Conservation (phyloP, 2,329 filamentous ascomycete species). For the Trichoderma semiorbis region DNA sequence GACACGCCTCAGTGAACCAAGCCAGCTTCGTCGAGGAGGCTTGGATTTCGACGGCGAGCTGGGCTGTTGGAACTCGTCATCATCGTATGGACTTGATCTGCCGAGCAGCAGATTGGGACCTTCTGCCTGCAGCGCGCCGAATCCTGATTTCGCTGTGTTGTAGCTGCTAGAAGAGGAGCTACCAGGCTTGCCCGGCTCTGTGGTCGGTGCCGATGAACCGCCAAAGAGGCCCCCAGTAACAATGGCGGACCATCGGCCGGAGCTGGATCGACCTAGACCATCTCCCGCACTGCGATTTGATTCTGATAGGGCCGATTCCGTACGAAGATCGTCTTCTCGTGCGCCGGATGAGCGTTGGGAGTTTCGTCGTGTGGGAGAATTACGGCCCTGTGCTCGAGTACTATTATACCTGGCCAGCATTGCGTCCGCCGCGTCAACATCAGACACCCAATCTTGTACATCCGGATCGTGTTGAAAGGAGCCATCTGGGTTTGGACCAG, state of each 20-base stretch:
- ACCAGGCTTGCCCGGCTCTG: conserved; percentile 34
- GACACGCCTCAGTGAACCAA: conserved; percentile 65
- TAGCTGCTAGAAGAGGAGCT: conserved; percentile 46
- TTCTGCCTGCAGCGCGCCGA: conserved; percentile 50
- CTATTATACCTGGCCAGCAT: conserved; percentile 46
- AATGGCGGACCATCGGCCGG: conserved; percentile 35
- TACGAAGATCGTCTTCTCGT: conserved; percentile 49
- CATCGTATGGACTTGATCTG: conserved; percentile 27
- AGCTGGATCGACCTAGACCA: conserved; percentile 36
- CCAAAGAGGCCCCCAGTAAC: conserved; percentile 26
- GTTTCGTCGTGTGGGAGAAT: conserved; percentile 38
- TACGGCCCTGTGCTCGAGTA: conserved; percentile 30
- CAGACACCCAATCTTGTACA: conserved; percentile 56
- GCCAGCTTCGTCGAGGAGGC: conserved; percentile 56
- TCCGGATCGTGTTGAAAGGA: conserved; percentile 44
- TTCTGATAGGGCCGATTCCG: conserved; percentile 56
- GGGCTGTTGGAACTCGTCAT: conserved; percentile 41
- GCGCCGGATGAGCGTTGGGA: conserved; percentile 36
- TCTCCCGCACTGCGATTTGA: conserved; percentile 46
- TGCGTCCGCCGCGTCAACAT: conserved; percentile 53
- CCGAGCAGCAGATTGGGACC: conserved; percentile 47
- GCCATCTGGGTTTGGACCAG: conserved; percentile 42
- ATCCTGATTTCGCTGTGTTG: conserved; percentile 53
- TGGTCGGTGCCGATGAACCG: conserved; percentile 26
- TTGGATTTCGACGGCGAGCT: conserved; percentile 58